A percentile compares a stretch with the other conserved stretches of the same genome.
Evolutionary conservation across 495 filamentous ascomycete genomes (phyloP).

Genomic region (Lentithecium fluviatile): DNA sequence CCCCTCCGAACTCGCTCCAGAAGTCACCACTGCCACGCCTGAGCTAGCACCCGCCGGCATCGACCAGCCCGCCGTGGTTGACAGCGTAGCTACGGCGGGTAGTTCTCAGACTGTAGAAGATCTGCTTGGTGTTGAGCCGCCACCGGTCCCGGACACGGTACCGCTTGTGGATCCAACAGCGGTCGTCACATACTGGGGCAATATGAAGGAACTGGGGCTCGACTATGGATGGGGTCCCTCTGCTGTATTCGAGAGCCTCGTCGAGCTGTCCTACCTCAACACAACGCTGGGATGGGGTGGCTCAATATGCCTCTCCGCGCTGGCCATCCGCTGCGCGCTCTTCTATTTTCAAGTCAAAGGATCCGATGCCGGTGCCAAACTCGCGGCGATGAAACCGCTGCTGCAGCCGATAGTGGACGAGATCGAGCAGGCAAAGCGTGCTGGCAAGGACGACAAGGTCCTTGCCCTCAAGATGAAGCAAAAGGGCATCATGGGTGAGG

Average conservation of each 20-base stretch:
- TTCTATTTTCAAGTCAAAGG: conserved; percentile 63
- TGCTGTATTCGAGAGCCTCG: conserved; percentile 61
- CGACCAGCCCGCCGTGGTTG: conserved; percentile 8
- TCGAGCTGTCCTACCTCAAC: conserved; percentile 81
- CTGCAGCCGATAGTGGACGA: conserved; percentile 51
- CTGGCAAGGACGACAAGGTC: conserved; percentile 47
- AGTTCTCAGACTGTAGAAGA: neutral
- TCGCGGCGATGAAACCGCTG: conserved; percentile 51
- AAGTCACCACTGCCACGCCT: conserved; percentile 19
- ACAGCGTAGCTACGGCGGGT: neutral
- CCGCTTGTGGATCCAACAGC: conserved; percentile 14
- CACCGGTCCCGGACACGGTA: neutral
- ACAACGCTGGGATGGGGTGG: conserved; percentile 77
- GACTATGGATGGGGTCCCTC: conserved; percentile 83
- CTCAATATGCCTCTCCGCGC: conserved; percentile 62
- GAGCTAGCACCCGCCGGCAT: conserved; percentile 18
- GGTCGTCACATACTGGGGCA: conserved; percentile 74
- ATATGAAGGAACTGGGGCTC: conserved; percentile 75
- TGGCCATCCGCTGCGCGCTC: conserved; percentile 62
- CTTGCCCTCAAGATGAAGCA: conserved; percentile 51
- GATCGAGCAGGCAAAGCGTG: conserved; percentile 47
- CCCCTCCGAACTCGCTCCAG: neutral
- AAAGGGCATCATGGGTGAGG: conserved; percentile 47
- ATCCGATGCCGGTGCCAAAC: conserved; percentile 57
- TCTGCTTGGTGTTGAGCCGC: neutral